phyloP scores from a whole-genome alignment of 768 basidiomycete genomes.

The Russula dissimulans region DNA sequence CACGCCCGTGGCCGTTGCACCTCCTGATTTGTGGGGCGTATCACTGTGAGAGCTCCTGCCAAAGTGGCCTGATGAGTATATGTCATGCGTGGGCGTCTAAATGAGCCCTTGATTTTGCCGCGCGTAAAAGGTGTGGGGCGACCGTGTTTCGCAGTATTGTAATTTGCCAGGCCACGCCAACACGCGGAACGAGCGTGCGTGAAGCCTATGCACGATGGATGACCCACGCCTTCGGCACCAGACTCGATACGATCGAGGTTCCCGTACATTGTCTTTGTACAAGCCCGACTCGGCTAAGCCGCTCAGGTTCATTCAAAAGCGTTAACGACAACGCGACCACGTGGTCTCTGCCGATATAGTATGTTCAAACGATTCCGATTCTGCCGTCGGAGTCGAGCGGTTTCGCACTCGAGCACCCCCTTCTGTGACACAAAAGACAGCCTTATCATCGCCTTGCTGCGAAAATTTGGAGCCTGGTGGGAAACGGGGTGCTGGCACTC shows the following conservation, averaged over 20 bases:
- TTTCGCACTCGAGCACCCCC: conserved; percentile 5
- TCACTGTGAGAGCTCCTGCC: conserved; percentile 52
- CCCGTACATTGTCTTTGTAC: conserved; percentile 10
- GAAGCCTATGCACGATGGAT: not conserved
- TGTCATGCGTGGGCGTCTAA: conserved; percentile 14
- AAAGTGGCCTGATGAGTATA: conserved; percentile 38
- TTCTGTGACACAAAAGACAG: conserved; percentile 16
- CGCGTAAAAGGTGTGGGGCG: not conserved
- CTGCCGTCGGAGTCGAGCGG: conserved; percentile 12
- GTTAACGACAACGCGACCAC: conserved; percentile 7
- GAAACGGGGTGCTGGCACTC: conserved; percentile 12
- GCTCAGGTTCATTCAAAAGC: not conserved
- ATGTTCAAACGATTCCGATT: conserved; percentile 10
- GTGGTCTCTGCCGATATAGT: conserved; percentile 17
- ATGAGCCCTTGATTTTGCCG: not conserved
- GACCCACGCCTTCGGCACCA: conserved; percentile 16
- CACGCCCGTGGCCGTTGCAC: conserved; percentile 36
- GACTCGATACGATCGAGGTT: not conserved
- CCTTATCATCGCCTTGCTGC: conserved; percentile 13
- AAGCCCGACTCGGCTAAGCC: conserved; percentile 14
- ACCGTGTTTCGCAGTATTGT: not conserved
- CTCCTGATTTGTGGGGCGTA: conserved; percentile 53
- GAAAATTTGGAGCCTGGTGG: conserved; percentile 5
- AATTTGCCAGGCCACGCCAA: not conserved
- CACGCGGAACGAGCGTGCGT: not conserved